Percentiles rank a stretch among this genome's conserved stretches.
Evolutionary conservation across 2,329 filamentous ascomycete genomes (phyloP).

Genomic region (Metarhizium guizhouense): DNA sequence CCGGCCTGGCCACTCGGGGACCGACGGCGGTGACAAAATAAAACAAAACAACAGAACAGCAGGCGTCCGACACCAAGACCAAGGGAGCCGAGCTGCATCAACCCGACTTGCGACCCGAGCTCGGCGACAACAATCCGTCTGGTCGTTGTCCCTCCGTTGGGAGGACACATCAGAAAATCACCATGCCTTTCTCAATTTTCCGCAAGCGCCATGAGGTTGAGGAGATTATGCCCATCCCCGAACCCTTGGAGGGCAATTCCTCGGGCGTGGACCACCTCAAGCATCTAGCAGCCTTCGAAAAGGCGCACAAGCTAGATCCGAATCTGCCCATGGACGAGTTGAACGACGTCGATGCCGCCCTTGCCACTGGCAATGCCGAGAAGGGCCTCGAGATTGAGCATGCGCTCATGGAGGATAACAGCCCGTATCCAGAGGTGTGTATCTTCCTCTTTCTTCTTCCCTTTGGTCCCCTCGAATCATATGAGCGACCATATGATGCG

Average conservation of each 20-base stretch:
- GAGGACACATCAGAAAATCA: neutral
- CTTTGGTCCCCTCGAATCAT: neutral
- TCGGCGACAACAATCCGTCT: neutral
- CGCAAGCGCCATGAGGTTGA: conserved; percentile 37
- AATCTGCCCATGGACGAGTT: conserved; percentile 55
- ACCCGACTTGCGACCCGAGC: neutral
- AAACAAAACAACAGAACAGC: neutral
- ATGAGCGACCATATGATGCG: neutral
- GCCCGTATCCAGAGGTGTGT: conserved; percentile 55
- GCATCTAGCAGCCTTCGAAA: conserved; percentile 47
- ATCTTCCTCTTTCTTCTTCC: too few relatives aligned
- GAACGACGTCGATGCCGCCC: conserved; percentile 50
- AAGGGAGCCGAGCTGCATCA: neutral
- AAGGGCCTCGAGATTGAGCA: conserved; percentile 49
- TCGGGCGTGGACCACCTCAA: conserved; percentile 33
- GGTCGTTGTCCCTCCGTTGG: conserved; percentile 1
- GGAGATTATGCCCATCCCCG: conserved; percentile 33
- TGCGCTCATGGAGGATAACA: conserved; percentile 53
- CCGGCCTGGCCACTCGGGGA: neutral
- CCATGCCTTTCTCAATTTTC: conserved; percentile 29
- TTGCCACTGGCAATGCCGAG: conserved; percentile 44
- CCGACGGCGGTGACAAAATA: neutral
- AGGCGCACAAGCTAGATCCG: conserved; percentile 54
- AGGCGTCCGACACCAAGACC: neutral
- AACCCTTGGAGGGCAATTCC: conserved; percentile 28